Conservation (phyloP, 805 yeast species). For the Candida succiphila region DNA sequence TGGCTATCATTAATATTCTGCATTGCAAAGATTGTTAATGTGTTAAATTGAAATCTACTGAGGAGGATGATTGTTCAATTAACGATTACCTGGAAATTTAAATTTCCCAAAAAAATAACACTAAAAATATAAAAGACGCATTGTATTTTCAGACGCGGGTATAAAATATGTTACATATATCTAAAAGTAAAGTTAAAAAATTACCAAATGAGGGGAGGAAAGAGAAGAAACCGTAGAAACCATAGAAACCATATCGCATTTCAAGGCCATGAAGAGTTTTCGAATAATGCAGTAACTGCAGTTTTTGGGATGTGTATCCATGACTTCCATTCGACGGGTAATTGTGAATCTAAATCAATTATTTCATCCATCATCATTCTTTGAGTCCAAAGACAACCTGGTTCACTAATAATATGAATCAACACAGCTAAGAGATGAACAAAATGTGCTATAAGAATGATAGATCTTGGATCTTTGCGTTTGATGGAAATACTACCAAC, state of each 20-base stretch:
- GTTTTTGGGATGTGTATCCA: background rate
- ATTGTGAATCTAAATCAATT: conserved; percentile 31
- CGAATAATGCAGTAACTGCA: background rate
- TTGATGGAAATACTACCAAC: conserved; percentile 5
- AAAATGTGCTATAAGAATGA: conserved; percentile 11
- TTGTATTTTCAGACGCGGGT: too few relatives aligned
- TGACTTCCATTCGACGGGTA: conserved; percentile 13
- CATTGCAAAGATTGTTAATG: too few relatives aligned
- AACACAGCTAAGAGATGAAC: conserved; percentile 9
- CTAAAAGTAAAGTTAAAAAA: too few relatives aligned
- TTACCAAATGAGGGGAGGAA: too few relatives aligned
- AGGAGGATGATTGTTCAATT: too few relatives aligned
- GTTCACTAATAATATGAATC: background rate
- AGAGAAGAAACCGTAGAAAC: background rate
- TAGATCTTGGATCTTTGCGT: conserved; percentile 11
- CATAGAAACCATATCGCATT: background rate
- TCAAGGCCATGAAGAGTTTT: background rate
- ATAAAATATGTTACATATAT: too few relatives aligned
- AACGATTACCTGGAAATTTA: too few relatives aligned
- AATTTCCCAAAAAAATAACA: too few relatives aligned
- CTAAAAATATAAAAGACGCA: too few relatives aligned
- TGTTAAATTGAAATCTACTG: too few relatives aligned
- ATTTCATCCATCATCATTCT: conserved; percentile 18
- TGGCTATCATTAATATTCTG: too few relatives aligned
- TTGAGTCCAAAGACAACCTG: too few relatives aligned